Evolutionary conservation across 2,329 filamentous ascomycete genomes (phyloP).

Genomic region (Trichoderma koningiopsis): DNA sequence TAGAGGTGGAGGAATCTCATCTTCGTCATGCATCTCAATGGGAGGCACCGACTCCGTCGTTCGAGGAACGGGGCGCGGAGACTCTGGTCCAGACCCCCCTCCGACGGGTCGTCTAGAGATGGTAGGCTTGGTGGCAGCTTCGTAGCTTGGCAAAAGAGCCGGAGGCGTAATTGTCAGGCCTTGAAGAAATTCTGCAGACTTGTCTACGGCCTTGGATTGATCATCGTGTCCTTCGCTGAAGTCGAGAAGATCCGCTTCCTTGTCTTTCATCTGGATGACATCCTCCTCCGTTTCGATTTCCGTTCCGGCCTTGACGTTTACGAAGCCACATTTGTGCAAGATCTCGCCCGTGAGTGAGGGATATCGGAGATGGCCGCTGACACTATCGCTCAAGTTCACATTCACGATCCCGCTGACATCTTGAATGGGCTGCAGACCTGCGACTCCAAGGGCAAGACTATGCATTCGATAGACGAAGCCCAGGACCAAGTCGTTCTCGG

Average conservation of each 20-base stretch:
- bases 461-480: slow-evolving; percentile 85
- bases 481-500: slow-evolving; percentile 82
- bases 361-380: slow-evolving; percentile 57
- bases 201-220: background rate
- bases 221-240: slow-evolving; percentile 30
- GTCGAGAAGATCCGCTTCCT: slow-evolving; percentile 38
- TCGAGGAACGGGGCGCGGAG: background rate
- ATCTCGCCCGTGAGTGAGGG: slow-evolving; percentile 55
- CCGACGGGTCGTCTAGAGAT: slow-evolving; percentile 29
- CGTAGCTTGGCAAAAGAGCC: slow-evolving; percentile 29
- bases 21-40: background rate
- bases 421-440: slow-evolving; percentile 74
- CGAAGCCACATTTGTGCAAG: slow-evolving; percentile 54
- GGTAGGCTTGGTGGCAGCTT: slow-evolving; percentile 30
- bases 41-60: slow-evolving; percentile 6
- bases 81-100: background rate
- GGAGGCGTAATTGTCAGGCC: slow-evolving; percentile 37
- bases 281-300: slow-evolving; percentile 58
- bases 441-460: slow-evolving; percentile 79
- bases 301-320: slow-evolving; percentile 47
- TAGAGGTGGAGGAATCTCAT: background rate
- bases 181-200: slow-evolving; percentile 33
- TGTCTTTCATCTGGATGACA: slow-evolving; percentile 50
- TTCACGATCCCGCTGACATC: slow-evolving; percentile 67
- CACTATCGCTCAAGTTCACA: slow-evolving; percentile 54